Percentiles rank a stretch among this genome's conserved stretches.
These are phyloP conservation scores for Aspergillus jensenii DNA, from an alignment of 2,329 filamentous ascomycete genomes.

Conservation along the genomic window DNA sequence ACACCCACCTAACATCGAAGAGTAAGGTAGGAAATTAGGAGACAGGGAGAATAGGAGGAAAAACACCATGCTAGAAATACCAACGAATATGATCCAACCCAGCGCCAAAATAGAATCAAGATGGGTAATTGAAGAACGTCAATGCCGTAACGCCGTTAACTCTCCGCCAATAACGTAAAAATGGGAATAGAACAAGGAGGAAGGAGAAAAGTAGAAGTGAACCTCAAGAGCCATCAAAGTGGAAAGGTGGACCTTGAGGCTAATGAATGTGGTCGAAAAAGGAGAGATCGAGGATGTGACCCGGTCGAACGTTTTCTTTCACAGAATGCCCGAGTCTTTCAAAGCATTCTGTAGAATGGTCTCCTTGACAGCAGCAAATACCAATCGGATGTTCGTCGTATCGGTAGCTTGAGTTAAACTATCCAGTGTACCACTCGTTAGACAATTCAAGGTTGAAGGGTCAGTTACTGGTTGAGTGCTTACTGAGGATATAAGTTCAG, in stretches of 20 bases:
- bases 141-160: conserved; percentile 24
- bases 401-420: conserved; percentile 98
- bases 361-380: conserved; percentile 98
- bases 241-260: neutral
- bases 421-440: conserved; percentile 30
- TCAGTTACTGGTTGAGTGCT: conserved; percentile 41
- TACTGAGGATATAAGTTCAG: conserved; percentile 97
- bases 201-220: conserved; percentile 16
- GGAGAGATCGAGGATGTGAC: neutral
- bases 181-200: conserved; percentile 14
- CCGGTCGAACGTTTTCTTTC: conserved; percentile 1
- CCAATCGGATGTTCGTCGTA: conserved; percentile 95
- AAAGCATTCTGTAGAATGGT: conserved; percentile 97
- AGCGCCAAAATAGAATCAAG: conserved; percentile 19
- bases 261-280: neutral
- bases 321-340: conserved; percentile 96
- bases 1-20: conserved; percentile 9
- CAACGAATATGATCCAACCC: conserved; percentile 19
- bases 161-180: conserved; percentile 17
- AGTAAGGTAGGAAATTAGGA: conserved; percentile 1
- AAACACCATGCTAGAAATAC: conserved; percentile 23
- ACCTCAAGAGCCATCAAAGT: conserved; percentile 14
- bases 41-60: conserved; percentile 6
- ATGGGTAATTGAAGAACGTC: conserved; percentile 12
- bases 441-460: neutral